A percentile compares a stretch with the other conserved stretches of the same genome.
Conservation (phyloP, 1,284 basidiomycete species). For the Entoloma clypeatum region DNA sequence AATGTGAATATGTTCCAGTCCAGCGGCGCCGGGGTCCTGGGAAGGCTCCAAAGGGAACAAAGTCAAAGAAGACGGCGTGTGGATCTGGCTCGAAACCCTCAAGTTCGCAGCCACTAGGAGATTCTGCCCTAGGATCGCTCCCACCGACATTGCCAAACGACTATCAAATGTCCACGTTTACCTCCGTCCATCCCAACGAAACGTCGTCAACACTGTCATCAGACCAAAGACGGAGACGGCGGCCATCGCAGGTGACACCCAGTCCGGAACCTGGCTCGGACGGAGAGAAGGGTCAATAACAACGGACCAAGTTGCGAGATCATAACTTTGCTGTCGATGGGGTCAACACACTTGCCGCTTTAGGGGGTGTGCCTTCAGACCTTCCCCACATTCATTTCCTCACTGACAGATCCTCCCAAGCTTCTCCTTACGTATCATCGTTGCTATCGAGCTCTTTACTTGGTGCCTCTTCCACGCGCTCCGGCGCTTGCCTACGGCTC, state of each 20-base stretch:
- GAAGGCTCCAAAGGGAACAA: slow-evolving; percentile 53
- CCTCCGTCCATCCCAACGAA: slow-evolving; percentile 24
- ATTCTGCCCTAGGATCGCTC: slow-evolving; percentile 16
- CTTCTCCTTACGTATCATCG: slow-evolving; percentile 42
- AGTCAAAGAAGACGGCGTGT: slow-evolving; percentile 29
- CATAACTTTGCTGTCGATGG: slow-evolving; percentile 17
- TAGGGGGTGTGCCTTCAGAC: slow-evolving; percentile 19
- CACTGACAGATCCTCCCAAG: slow-evolving; percentile 38
- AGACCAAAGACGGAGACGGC: slow-evolving; percentile 8
- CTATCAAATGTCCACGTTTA: no score
- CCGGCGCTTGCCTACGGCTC: slow-evolving; percentile 43
- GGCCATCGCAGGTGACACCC: slow-evolving; percentile 4
- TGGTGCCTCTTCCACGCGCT: slow-evolving; percentile 38
- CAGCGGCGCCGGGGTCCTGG: slow-evolving; percentile 67
- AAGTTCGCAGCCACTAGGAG: slow-evolving; percentile 13
- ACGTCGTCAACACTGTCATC: slow-evolving; percentile 17
- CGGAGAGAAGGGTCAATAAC: slow-evolving; percentile 13
- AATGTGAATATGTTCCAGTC: slow-evolving; percentile 52
- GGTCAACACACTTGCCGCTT: slow-evolving; percentile 16
- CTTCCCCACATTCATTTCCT: slow-evolving; percentile 37
- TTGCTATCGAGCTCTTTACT: slow-evolving; percentile 45
- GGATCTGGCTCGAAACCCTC: slow-evolving; percentile 20
- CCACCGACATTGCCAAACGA: slow-evolving; percentile 24
- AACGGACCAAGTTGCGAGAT: slow-evolving; percentile 14
- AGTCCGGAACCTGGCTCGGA: slow-evolving; percentile 17